phyloP scores from a whole-genome alignment of 352 stramenopile species.

The Globisporangium camurandrum region DNA sequence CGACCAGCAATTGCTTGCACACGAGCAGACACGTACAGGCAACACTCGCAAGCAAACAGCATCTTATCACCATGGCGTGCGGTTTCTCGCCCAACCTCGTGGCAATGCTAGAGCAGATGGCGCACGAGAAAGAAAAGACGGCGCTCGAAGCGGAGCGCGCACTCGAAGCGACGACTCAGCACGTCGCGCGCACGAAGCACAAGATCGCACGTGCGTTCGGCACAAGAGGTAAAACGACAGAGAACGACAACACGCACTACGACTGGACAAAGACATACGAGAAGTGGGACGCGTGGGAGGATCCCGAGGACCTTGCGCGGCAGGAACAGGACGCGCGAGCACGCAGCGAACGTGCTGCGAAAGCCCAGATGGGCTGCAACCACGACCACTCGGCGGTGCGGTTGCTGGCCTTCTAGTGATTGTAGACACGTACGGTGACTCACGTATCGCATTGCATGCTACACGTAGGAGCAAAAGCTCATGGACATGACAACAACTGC shows the following conservation, averaged over 20 bases:
- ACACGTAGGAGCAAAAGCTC: slow-evolving; percentile 57
- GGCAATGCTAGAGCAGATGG: slow-evolving; percentile 59
- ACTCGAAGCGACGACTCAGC: slow-evolving; percentile 27
- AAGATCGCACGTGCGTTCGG: slow-evolving; percentile 19
- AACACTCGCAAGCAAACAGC: too few relatives aligned
- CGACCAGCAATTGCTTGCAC: not conserved
- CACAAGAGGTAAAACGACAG: not conserved
- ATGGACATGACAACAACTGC: slow-evolving; percentile 76
- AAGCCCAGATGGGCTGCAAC: slow-evolving; percentile 56
- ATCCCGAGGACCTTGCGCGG: slow-evolving; percentile 67
- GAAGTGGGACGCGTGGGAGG: slow-evolving; percentile 74
- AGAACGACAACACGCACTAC: slow-evolving; percentile 13
- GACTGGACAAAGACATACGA: slow-evolving; percentile 78
- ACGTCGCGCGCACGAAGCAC: slow-evolving; percentile 30
- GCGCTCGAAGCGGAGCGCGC: slow-evolving; percentile 23
- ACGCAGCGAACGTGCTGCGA: slow-evolving; percentile 43
- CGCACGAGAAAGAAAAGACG: slow-evolving; percentile 48
- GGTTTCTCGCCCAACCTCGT: slow-evolving; percentile 58
- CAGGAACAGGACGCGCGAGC: slow-evolving; percentile 56
- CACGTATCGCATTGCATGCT: too few relatives aligned
- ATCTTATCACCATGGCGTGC: slow-evolving; percentile 54
- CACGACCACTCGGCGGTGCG: slow-evolving; percentile 72
- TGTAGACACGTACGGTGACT: too few relatives aligned
- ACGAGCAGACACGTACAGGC: not conserved
- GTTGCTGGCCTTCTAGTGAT: too few relatives aligned